Evolutionary conservation across 225 moss, liverwort and hornwort genomes (phyloP).

Genomic region (Polytrichum formosum): DNA sequence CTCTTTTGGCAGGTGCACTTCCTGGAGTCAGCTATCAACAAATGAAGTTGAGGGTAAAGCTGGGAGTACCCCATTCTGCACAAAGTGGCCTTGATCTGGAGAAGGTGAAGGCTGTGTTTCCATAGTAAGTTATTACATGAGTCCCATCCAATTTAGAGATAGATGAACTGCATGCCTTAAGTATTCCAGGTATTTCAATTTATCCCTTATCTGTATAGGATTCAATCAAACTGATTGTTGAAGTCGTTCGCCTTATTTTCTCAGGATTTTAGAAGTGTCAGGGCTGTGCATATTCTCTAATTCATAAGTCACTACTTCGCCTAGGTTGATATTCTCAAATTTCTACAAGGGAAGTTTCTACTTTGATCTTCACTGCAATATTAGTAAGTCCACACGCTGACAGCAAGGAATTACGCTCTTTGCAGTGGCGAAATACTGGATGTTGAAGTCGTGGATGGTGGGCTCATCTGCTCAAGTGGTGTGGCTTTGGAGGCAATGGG

Average conservation of each 20-base stretch:
- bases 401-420: neutral
- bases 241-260: no score
- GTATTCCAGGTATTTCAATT: neutral
- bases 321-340: no score
- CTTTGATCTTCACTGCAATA: neutral
- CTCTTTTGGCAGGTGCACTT: conserved; percentile 62
- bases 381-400: neutral
- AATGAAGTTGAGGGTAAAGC: conserved; percentile 88
- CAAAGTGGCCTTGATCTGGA: conserved; percentile 75
- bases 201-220: neutral
- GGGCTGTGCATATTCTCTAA: no score
- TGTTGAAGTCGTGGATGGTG: conserved; percentile 91
- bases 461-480: conserved; percentile 95
- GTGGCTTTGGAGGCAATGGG: conserved; percentile 93
- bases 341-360: neutral
- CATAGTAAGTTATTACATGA: conserved; percentile 68
- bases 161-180: no score
- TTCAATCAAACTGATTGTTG: no score
- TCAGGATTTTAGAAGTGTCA: no score
- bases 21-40: conserved; percentile 79
- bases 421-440: conserved; percentile 87
- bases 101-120: conserved; percentile 93
- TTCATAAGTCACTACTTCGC: no score
- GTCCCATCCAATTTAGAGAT: no score
- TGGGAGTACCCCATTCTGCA: conserved; percentile 73